These are phyloP conservation scores for Immersiella caudata DNA, from an alignment of 495 filamentous ascomycete genomes.

Conservation along the genomic window DNA sequence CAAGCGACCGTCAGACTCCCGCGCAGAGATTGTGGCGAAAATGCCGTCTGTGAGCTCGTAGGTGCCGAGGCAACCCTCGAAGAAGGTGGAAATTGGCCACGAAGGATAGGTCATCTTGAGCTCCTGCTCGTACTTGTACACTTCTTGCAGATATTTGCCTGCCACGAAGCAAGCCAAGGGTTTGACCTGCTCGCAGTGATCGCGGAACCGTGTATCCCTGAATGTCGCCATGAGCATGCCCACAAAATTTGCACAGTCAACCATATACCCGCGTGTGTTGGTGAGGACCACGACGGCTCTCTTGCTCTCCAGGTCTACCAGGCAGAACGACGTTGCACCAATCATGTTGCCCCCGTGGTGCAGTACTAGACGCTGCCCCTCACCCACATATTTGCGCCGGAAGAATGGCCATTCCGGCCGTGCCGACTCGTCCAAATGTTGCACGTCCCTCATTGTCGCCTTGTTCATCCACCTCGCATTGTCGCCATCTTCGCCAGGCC, in stretches of 20 bases:
- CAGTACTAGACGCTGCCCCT: slow-evolving; percentile 17
- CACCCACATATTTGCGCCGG: not conserved
- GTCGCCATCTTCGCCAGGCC: slow-evolving; percentile 27
- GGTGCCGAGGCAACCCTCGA: not conserved
- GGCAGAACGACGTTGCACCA: slow-evolving; percentile 28
- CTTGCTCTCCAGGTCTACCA: slow-evolving; percentile 15
- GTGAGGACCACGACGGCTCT: slow-evolving; percentile 28
- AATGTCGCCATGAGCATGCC: slow-evolving; percentile 27
- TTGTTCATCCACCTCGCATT: slow-evolving; percentile 18
- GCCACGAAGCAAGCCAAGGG: not conserved
- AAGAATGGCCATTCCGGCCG: not conserved
- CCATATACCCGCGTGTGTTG: slow-evolving; percentile 21
- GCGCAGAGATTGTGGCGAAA: slow-evolving; percentile 3
- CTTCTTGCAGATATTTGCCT: slow-evolving; percentile 6
- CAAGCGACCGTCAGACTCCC: not conserved
- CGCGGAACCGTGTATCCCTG: not conserved
- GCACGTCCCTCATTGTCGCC: not conserved
- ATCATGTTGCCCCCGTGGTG: slow-evolving; percentile 35
- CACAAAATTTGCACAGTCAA: slow-evolving; percentile 23
- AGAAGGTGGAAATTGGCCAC: not conserved
- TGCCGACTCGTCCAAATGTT: not conserved
- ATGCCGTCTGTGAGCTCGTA: not conserved
- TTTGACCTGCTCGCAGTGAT: not conserved
- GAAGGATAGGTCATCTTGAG: not conserved
- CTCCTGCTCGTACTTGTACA: slow-evolving; percentile 3